phyloP scores from a whole-genome alignment of 345 rosid species.

The Erucastrum elatum region DNA sequence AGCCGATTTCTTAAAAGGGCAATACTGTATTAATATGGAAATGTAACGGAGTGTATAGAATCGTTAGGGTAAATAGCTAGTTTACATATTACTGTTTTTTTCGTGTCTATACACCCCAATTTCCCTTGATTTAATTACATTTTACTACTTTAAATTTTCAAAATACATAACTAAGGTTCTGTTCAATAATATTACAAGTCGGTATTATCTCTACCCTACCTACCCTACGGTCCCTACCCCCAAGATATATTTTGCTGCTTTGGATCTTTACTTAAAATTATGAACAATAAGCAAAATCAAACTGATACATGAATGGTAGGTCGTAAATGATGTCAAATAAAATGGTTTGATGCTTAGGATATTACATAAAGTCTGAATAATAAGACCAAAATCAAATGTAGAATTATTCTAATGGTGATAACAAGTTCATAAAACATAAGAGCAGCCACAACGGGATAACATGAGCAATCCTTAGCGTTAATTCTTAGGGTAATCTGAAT shows the following conservation, averaged over 20 bases:
- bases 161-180: background rate
- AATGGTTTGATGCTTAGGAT: background rate
- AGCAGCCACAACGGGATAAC: no score
- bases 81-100: no score
- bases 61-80: no score
- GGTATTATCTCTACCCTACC: background rate
- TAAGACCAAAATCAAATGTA: background rate
- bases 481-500: no score
- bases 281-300: background rate
- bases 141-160: no score
- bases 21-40: no score
- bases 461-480: no score
- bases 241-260: background rate
- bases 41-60: no score
- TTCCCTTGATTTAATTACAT: no score
- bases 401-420: slow-evolving; percentile 2
- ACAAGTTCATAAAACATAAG: background rate
- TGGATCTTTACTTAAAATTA: background rate
- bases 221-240: background rate
- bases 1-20: no score
- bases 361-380: background rate
- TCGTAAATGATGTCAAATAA: background rate
- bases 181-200: background rate
- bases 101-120: no score
- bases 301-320: background rate